Evolutionary conservation across 768 basidiomycete genomes (phyloP), one percentile per base, ranked within the genome.

Genomic region (Holtermannia corniformis): DNA sequence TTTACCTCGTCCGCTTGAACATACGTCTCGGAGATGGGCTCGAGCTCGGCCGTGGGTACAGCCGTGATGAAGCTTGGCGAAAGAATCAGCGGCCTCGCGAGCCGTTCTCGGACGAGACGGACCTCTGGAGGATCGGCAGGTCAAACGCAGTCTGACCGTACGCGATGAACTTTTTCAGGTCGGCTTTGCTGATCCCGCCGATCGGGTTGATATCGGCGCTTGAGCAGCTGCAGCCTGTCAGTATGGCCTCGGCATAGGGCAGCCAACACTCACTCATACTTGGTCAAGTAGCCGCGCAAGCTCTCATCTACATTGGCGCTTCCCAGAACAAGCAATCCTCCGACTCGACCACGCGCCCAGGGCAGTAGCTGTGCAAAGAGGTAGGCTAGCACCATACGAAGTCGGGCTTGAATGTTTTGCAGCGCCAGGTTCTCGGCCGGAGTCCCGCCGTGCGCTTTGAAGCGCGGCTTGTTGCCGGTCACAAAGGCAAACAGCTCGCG

Each of bases 221-320:
- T 23, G 69, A 71, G 56, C 70, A 70, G 50, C 61, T 63, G 26
- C 51, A 24, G 5, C 11, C 20, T 4, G 40, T 24, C 44, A 44
- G 49, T 12, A 28, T 16, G 13, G 4, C 12, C 10, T 21, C 22
- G 14, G 40, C 42, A 3, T 28, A 4, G 19, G 13, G 10, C 1
- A n/a, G n/a, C 3, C 10, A 26, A 3, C 5, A 57, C 69, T 54
- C 85, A 97, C 70, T 99, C 95, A 68, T 97, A 97, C 75, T 99
- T 97, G 0, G 95, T 99, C 55, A 95, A 75, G 71, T 97, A 99
- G 4, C 95, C 95, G 49, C 95, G 82, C 52, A 97, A 78, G 75
- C 92, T 93, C 76, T 97, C 95, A 64, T 99, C 95, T 1, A 99
- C 95, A 65, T 97, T 97, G 16, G 95, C 92, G 58, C 88, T 92